Evolutionary conservation across 306 rosid species (phyloP), one percentile per base, ranked within the genome.

Genomic region (Corylus heterophylla): DNA sequence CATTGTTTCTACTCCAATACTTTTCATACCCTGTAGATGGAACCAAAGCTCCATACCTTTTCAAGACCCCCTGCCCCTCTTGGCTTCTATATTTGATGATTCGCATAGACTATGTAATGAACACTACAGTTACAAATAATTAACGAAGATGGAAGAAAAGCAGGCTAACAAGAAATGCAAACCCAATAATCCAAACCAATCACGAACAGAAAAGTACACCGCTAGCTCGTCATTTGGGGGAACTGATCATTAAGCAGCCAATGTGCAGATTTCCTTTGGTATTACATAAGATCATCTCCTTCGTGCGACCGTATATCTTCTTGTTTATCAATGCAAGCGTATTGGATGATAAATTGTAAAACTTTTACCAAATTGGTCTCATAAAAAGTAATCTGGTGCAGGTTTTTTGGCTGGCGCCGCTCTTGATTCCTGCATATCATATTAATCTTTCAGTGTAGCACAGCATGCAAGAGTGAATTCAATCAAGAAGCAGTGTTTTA

Each of bases 321-420:
- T 47, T 58, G 51, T 79, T 78, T 76, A 87, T 77, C 86, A 76
- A 78, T 84, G 84, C 69, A 66, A 85, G 80, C 86, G 79, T 61
- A 27, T 44, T 62, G 45, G 76, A 88, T 72, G 55, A 63, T 31
- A 55, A 29, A 54, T 49, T 37, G 75, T 13, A 44, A 73, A 74
- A 64, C 75, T 76, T 76, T 59, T 11, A 75, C 69, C 29, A 48
- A 71, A 66, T 27, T 74, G 45, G 12, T 59, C 56, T 93, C 85
- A 96, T 49, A 96, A 84, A 84, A 96, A 96, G 91, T 93, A 96
- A 82, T 96, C 99, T 2, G 99, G 99, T 9, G 98, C 92, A n/a
- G 99, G 98, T 81, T 86, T 96, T 84, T 91, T 96, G 69, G 90
- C 92, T 17, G 90, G 98, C 3, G 94, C 52, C 48, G 98, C 98